Percentiles rank a stretch among this genome's conserved stretches.
Evolutionary conservation across 2,329 filamentous ascomycete species (phyloP).

Genomic region (Karstenula rhodostoma): DNA sequence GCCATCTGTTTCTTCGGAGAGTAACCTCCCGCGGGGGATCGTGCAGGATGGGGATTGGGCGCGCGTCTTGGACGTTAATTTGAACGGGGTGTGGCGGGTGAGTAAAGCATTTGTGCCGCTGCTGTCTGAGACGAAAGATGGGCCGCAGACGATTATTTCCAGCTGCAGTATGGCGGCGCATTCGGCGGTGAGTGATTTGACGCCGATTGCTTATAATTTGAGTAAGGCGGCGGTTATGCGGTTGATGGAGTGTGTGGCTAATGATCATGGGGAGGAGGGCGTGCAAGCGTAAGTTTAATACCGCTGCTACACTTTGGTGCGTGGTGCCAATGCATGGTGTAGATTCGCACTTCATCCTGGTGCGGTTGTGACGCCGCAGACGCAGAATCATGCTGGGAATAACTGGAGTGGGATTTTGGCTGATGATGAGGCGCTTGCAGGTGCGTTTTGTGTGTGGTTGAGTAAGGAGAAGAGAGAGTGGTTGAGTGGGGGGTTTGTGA

Average conservation of each 20-base stretch:
- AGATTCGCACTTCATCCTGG: slow-evolving; percentile 34
- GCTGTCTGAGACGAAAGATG: slow-evolving; percentile 16
- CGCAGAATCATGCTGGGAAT: slow-evolving; percentile 15
- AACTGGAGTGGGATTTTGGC: slow-evolving; percentile 16
- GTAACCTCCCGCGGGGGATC: slow-evolving; percentile 28
- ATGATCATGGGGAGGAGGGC: slow-evolving; percentile 44
- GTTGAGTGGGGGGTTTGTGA: slow-evolving; percentile 35
- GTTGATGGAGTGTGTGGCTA: slow-evolving; percentile 32
- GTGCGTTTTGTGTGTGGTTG: slow-evolving; percentile 37
- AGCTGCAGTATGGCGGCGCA: slow-evolving; percentile 26
- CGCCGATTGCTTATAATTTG: slow-evolving; percentile 32
- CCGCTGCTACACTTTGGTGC: neutral
- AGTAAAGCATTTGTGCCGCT: slow-evolving; percentile 29
- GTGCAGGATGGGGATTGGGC: slow-evolving; percentile 29
- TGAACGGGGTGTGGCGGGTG: slow-evolving; percentile 30
- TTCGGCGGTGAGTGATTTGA: slow-evolving; percentile 13
- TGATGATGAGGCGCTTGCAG: slow-evolving; percentile 38
- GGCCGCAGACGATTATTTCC: slow-evolving; percentile 26
- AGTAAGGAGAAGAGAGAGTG: slow-evolving; percentile 30
- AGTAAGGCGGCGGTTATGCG: slow-evolving; percentile 27
- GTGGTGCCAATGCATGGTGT: neutral
- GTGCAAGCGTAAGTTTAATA: slow-evolving; percentile 21
- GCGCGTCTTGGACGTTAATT: slow-evolving; percentile 32
- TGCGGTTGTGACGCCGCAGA: slow-evolving; percentile 30
- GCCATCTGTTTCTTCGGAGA: neutral